Evolutionary conservation across 176 grass and related monocot species (phyloP).

Genomic region (barley (Hordeum vulgare)): DNA sequence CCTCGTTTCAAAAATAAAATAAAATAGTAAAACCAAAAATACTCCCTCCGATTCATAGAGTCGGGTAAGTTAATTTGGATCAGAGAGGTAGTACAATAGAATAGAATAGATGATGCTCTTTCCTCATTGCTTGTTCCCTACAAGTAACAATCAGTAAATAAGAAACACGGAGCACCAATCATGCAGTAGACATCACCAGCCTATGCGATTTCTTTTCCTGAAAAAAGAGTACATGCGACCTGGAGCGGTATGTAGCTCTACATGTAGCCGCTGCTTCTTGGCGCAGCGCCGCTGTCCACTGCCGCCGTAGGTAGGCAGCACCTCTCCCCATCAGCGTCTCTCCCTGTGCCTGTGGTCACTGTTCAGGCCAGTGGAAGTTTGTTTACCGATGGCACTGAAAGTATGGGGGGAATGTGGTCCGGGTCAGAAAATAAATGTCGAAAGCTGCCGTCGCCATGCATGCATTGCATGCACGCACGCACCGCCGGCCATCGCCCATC

Average conservation of each 20-base stretch:
- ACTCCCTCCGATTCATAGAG: too few relatives aligned
- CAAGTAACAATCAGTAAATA: background rate
- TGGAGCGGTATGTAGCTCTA: background rate
- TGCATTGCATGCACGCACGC: background rate
- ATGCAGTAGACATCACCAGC: background rate
- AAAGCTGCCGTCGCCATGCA: conserved; percentile 24
- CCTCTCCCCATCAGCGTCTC: too few relatives aligned
- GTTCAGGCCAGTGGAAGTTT: background rate
- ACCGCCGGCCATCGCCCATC: background rate
- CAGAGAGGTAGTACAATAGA: too few relatives aligned
- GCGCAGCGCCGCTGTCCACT: background rate
- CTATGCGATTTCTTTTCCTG: background rate
- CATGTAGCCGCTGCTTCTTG: background rate
- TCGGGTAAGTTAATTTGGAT: too few relatives aligned
- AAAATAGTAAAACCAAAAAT: too few relatives aligned
- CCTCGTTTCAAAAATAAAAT: too few relatives aligned
- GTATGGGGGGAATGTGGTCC: conserved; percentile 20
- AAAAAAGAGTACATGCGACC: background rate
- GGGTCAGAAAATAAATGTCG: conserved; percentile 24
- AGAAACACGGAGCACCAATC: background rate
- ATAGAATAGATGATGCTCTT: background rate
- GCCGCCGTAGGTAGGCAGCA: background rate
- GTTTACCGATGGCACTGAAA: conserved; percentile 34
- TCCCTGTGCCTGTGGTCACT: background rate
- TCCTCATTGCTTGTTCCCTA: background rate